phyloP scores from a whole-genome alignment of 1,284 basidiomycete species.

The Leucoagaricus sp. region DNA sequence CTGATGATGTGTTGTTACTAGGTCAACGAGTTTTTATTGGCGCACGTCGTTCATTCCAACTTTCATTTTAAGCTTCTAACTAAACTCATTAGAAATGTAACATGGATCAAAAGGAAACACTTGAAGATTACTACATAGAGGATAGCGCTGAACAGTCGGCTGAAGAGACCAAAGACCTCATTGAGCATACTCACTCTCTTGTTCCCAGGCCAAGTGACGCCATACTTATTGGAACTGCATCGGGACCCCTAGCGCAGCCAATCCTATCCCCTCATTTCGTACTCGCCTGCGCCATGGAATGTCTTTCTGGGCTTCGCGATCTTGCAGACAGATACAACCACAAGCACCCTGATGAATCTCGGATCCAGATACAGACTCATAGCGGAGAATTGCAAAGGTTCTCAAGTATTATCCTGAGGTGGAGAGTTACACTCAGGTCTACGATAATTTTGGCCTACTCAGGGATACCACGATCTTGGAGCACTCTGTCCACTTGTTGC shows the following conservation, averaged over 20 bases:
- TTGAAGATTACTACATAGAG: slow-evolving; percentile 76
- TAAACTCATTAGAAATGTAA: slow-evolving; percentile 76
- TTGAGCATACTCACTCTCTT: slow-evolving; percentile 67
- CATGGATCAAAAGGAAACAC: slow-evolving; percentile 75
- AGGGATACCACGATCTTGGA: slow-evolving; percentile 84
- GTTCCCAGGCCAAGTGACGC: slow-evolving; percentile 28
- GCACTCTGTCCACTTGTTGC: slow-evolving; percentile 84
- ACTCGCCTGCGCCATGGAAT: slow-evolving; percentile 82
- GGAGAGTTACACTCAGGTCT: slow-evolving; percentile 74
- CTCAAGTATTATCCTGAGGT: slow-evolving; percentile 64
- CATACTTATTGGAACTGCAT: slow-evolving; percentile 23
- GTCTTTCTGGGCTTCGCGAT: slow-evolving; percentile 72
- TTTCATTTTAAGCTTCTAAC: not conserved
- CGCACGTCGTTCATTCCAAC: slow-evolving; percentile 20
- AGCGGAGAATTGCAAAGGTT: slow-evolving; percentile 71
- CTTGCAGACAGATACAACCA: too few relatives aligned
- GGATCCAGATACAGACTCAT: too few relatives aligned
- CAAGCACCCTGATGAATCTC: too few relatives aligned
- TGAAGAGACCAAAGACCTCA: slow-evolving; percentile 61
- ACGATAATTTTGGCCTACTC: slow-evolving; percentile 81
- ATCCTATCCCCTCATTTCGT: slow-evolving; percentile 96
- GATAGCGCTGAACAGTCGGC: slow-evolving; percentile 59
- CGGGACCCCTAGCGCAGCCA: slow-evolving; percentile 74
- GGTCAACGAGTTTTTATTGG: slow-evolving; percentile 29
- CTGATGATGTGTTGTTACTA: not conserved